Evolutionary conservation across 1,284 basidiomycete species (phyloP).

Genomic region (Austropuccinia psidii): DNA sequence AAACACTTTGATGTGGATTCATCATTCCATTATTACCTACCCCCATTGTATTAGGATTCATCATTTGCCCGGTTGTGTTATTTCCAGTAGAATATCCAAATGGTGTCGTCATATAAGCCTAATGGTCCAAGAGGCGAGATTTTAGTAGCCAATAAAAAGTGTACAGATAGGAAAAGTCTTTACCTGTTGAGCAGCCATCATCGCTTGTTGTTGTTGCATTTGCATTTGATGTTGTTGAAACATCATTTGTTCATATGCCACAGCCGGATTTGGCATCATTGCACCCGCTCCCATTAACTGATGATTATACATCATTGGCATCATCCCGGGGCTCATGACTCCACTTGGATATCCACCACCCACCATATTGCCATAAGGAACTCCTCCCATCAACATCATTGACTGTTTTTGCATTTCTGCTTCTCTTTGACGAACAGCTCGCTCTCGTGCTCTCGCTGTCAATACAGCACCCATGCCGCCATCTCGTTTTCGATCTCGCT

Average conservation of each 20-base stretch:
- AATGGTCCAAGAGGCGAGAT: no score
- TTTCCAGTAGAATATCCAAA: no score
- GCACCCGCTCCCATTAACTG: neutral
- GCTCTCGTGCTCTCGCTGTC: slow-evolving; percentile 89
- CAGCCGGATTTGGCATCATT: neutral
- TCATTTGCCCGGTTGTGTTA: no score
- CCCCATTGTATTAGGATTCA: no score
- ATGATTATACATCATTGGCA: slow-evolving; percentile 30
- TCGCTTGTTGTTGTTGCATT: slow-evolving; percentile 34
- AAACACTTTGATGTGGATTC: no score
- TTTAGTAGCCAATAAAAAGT: neutral
- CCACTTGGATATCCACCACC: neutral
- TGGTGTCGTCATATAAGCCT: no score
- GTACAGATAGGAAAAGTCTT: neutral
- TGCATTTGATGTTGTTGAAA: slow-evolving; percentile 35
- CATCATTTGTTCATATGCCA: slow-evolving; percentile 28
- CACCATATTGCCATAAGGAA: neutral
- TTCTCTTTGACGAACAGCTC: slow-evolving; percentile 44
- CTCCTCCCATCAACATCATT: neutral
- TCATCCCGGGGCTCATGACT: neutral
- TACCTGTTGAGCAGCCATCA: slow-evolving; percentile 32
- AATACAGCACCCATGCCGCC: slow-evolving; percentile 88
- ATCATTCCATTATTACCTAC: no score
- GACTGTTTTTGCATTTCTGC: slow-evolving; percentile 14
- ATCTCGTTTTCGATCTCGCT: slow-evolving; percentile 84